phyloP scores from a whole-genome alignment of 768 basidiomycete species.

The Melanogaster broomeanus region DNA sequence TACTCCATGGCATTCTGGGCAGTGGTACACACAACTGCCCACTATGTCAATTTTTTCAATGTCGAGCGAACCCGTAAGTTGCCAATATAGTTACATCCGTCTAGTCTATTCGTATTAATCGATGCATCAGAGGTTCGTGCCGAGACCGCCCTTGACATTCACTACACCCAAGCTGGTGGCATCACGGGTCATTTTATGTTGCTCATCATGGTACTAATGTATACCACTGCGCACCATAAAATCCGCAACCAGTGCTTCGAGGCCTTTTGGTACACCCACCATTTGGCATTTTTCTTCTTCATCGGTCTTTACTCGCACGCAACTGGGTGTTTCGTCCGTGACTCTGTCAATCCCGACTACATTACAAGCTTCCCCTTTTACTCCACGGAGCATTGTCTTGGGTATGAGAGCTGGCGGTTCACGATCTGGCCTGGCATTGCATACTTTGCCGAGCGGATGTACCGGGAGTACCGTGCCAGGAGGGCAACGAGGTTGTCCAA shows the following conservation, averaged over 20 bases:
- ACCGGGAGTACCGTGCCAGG: constrained; percentile 79
- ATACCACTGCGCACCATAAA: constrained; percentile 87
- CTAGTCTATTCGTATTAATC: not conserved
- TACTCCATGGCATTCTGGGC: constrained; percentile 94
- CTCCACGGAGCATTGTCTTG: constrained; percentile 82
- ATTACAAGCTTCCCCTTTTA: constrained; percentile 82
- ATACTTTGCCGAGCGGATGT: constrained; percentile 87
- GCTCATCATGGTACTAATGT: constrained; percentile 90
- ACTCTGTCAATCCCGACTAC: constrained; percentile 72
- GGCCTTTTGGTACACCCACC: constrained; percentile 97
- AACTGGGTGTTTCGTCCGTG: constrained; percentile 94
- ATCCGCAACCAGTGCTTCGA: constrained; percentile 91
- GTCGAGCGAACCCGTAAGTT: constrained; percentile 82
- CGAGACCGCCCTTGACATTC: constrained; percentile 76
- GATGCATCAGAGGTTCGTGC: constrained; percentile 69
- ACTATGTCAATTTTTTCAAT: constrained; percentile 93
- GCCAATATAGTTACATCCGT: not conserved
- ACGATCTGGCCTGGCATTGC: constrained; percentile 90
- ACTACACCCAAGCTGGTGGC: constrained; percentile 88
- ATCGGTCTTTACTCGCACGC: constrained; percentile 88
- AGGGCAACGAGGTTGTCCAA: constrained; percentile 78
- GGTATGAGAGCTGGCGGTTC: constrained; percentile 90
- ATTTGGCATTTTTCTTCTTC: constrained; percentile 94
- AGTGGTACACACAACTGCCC: constrained; percentile 90
- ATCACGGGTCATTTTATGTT: constrained; percentile 97